phyloP scores from a whole-genome alignment of 805 yeast species.

The Hanseniaspora lachancei region DNA sequence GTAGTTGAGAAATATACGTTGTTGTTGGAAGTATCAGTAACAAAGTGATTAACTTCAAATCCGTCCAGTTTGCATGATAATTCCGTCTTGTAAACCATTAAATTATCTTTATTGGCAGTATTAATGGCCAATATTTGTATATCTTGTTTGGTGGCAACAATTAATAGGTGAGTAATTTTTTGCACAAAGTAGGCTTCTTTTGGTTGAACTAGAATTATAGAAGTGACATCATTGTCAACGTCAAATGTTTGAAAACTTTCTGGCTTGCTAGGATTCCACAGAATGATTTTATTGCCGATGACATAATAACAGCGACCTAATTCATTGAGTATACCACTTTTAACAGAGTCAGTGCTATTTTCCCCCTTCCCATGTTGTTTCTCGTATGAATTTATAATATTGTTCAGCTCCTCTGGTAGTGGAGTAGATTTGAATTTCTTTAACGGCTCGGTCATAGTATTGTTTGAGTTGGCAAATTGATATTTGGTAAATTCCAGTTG shows the following conservation, averaged over 20 bases:
- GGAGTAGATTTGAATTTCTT: slow-evolving; percentile 54
- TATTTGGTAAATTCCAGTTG: slow-evolving; percentile 49
- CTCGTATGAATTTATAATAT: slow-evolving; percentile 42
- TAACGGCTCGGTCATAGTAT: slow-evolving; percentile 54
- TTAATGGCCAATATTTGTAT: slow-evolving; percentile 64
- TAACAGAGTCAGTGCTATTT: slow-evolving; percentile 17
- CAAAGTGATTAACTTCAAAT: slow-evolving; percentile 50
- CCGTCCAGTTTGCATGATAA: slow-evolving; percentile 73
- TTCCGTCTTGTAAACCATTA: slow-evolving; percentile 70
- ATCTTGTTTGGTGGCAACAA: slow-evolving; percentile 70
- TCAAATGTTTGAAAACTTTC: slow-evolving; percentile 69
- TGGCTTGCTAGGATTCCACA: slow-evolving; percentile 65
- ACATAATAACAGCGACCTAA: slow-evolving; percentile 76
- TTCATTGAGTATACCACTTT: slow-evolving; percentile 67
- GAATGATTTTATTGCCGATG: slow-evolving; percentile 62
- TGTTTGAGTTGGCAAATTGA: slow-evolving; percentile 42
- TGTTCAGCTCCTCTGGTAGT: slow-evolving; percentile 70
- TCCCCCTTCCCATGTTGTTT: slow-evolving; percentile 45
- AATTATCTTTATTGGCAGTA: slow-evolving; percentile 30
- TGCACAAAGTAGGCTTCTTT: slow-evolving; percentile 68
- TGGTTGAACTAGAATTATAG: slow-evolving; percentile 70
- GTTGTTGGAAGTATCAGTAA: slow-evolving; percentile 47
- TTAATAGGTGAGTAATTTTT: slow-evolving; percentile 54
- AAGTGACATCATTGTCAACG: slow-evolving; percentile 57
- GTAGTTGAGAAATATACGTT: slow-evolving; percentile 78